These are phyloP conservation scores for Venturia oleaginea DNA, from an alignment of 2,329 filamentous ascomycete species.

Conservation along the genomic window DNA sequence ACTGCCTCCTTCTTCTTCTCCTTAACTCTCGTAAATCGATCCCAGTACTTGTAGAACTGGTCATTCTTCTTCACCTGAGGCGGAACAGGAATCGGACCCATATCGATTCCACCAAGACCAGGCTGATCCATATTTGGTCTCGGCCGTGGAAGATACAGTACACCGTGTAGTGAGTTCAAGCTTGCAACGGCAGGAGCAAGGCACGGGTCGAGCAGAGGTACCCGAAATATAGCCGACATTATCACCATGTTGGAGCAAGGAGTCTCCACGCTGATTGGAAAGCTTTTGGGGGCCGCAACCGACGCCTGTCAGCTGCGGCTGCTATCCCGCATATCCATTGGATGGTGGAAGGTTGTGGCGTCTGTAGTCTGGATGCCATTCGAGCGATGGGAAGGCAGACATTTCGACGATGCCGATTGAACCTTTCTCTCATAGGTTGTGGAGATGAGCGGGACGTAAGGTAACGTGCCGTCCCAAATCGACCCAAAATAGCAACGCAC, in stretches of 20 bases:
- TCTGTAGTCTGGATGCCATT: background rate
- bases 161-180: background rate
- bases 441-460: background rate
- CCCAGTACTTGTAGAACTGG: constrained; percentile 14
- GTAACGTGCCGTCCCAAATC: background rate
- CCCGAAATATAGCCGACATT: background rate
- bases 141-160: background rate
- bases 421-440: no score
- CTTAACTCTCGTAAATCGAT: constrained; percentile 13
- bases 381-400: background rate
- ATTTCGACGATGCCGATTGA: background rate
- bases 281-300: background rate
- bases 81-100: background rate
- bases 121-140: constrained; percentile 8
- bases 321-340: background rate
- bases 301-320: constrained; percentile 1
- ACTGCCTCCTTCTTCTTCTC: constrained; percentile 10
- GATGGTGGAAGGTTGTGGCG: background rate
- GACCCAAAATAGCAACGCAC: background rate
- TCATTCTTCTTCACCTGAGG: constrained; percentile 9
- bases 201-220: background rate
- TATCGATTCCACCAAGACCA: background rate
- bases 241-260: background rate
- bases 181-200: background rate
- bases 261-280: background rate